Evolutionary conservation across 73 alveolate genomes (phyloP), one percentile per base, ranked within the genome.

Genomic region (Loxodes magnus): DNA sequence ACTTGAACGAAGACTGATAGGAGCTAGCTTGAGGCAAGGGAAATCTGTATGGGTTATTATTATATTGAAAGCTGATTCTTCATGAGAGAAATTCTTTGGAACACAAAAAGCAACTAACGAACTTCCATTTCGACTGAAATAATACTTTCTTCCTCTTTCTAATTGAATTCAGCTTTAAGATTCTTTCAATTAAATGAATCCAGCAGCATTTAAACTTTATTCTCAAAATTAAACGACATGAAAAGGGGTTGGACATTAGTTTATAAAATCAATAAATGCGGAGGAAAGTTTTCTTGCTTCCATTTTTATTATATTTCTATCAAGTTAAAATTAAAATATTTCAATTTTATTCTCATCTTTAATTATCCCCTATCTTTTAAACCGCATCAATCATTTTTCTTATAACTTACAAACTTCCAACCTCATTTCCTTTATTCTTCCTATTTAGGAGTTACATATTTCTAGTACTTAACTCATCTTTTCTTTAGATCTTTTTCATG

Each of bases 21-120:
- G 99, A 19, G 97, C 95, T 12, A 93, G 79, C 59, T 93, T 79
- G 29, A 88, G 62, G 7, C 88, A 76, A n/a, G 99, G 99, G 24
- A 94, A 80, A 73, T 93, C 99, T 12, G 99, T 93, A 51, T 93
- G 97, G 27, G 95, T 84, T 19, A 97, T 97, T 38, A 93, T 77
- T 16, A 93, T 77, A 67, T 85, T 84, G 80, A 80, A 93, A 57
- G 82, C 56, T 9, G 76, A 64, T 33, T 66, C 62, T 23, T 64
- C 67, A 15, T 76, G 82, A 49, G 48, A 35, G 43, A 57, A 81
- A 39, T 79, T 74, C 24, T 67, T 57, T 15, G 97, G 97, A 21
- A 84, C 84, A 58, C 81, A 67, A 81, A 93, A 93, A 10, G 99
- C 99, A 19, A 88, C 80, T 15, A 93, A 61, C 17, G 97, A 77